Percentiles rank a stretch among this genome's conserved stretches.
These are phyloP conservation scores for Leccinum cinnamomeum DNA, from an alignment of 1,284 basidiomycete species.

Conservation along the genomic window DNA sequence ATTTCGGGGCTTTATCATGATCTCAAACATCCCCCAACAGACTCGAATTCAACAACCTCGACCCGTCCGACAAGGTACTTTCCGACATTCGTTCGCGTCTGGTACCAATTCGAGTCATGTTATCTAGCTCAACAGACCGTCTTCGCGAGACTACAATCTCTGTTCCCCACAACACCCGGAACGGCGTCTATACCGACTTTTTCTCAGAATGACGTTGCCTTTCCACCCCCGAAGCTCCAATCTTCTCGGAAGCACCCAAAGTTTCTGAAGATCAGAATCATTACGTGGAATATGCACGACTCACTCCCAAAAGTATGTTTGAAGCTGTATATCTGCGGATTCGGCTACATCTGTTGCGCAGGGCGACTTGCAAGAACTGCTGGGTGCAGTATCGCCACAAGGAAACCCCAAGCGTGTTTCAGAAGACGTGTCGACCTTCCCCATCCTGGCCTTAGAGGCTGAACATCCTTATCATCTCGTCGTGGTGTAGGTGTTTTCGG, in stretches of 20 bases:
- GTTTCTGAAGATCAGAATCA: slow-evolving; percentile 49
- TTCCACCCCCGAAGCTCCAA: slow-evolving; percentile 25
- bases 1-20: slow-evolving; percentile 23
- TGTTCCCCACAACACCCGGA: slow-evolving; percentile 38
- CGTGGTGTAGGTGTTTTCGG: slow-evolving; percentile 56
- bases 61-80: slow-evolving; percentile 27
- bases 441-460: slow-evolving; percentile 50
- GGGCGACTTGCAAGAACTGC: slow-evolving; percentile 75
- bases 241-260: slow-evolving; percentile 37
- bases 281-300: slow-evolving; percentile 80
- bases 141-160: slow-evolving; percentile 43
- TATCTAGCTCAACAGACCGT: slow-evolving; percentile 39
- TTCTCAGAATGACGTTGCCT: slow-evolving; percentile 20
- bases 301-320: slow-evolving; percentile 64
- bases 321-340: not conserved
- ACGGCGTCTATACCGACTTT: slow-evolving; percentile 17
- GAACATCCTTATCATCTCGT: slow-evolving; percentile 80
- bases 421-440: slow-evolving; percentile 39
- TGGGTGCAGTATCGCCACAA: slow-evolving; percentile 65
- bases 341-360: slow-evolving; percentile 30
- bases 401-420: slow-evolving; percentile 31
- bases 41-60: slow-evolving; percentile 20
- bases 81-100: slow-evolving; percentile 3
- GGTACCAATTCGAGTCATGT: slow-evolving; percentile 1
- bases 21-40: slow-evolving; percentile 23